phyloP scores from a whole-genome alignment of 805 yeast species.

The Deakozyma indianensis region DNA sequence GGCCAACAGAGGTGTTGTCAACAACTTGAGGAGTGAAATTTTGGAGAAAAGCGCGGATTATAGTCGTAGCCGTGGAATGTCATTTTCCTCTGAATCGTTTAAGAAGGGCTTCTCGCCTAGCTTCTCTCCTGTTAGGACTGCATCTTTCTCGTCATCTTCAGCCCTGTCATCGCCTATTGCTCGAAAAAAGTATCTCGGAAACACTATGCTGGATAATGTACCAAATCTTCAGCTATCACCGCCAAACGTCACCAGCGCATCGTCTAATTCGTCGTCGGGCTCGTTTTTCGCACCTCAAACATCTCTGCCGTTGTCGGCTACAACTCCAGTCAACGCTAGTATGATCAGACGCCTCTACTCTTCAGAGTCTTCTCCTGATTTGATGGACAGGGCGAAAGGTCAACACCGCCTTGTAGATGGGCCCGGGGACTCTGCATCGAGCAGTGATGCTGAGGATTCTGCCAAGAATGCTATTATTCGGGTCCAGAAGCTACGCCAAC shows the following conservation, averaged over 20 bases:
- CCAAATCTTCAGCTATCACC: background rate
- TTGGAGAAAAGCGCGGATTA: conserved; percentile 38
- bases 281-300: background rate
- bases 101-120: background rate
- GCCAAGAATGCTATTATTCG: conserved; percentile 18
- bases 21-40: conserved; percentile 61
- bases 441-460: conserved; percentile 1
- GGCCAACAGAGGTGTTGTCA: conserved; percentile 86
- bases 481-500: conserved; percentile 40
- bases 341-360: background rate
- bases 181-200: conserved; percentile 9
- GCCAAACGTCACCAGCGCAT: background rate
- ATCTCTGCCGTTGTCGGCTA: background rate
- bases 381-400: background rate
- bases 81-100: conserved; percentile 32
- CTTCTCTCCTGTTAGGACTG: conserved; percentile 22
- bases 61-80: conserved; percentile 20
- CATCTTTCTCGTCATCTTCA: conserved; percentile 25
- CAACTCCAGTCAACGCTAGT: background rate
- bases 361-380: background rate
- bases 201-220: background rate
- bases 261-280: background rate
- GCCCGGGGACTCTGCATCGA: conserved; percentile 1
- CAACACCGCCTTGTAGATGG: background rate
- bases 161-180: conserved; percentile 18